phyloP scores from a whole-genome alignment of 495 filamentous ascomycete genomes.

The Penicillium lividum region DNA sequence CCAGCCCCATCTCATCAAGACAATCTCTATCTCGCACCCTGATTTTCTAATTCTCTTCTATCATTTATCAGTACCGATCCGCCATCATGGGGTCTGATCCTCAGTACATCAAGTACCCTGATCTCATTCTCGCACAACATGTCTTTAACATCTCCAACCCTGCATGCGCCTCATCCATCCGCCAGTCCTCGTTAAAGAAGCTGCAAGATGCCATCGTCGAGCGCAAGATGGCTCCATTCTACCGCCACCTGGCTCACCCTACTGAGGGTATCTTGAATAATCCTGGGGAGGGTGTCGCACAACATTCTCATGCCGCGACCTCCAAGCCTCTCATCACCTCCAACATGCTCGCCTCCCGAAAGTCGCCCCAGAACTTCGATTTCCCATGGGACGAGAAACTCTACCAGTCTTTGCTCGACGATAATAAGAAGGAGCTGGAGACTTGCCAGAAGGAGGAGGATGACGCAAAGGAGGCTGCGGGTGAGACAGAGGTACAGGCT shows the following conservation, averaged over 20 bases:
- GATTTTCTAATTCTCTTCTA: slow-evolving; percentile 13
- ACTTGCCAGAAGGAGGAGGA: slow-evolving; percentile 94
- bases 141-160: slow-evolving; percentile 97
- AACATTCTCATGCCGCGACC: slow-evolving; percentile 58
- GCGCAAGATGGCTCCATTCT: slow-evolving; percentile 95
- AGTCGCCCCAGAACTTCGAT: slow-evolving; percentile 59
- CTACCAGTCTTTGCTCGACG: slow-evolving; percentile 80
- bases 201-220: slow-evolving; percentile 91
- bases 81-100: slow-evolving; percentile 91
- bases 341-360: slow-evolving; percentile 71
- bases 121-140: slow-evolving; percentile 89
- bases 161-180: slow-evolving; percentile 63
- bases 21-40: slow-evolving; percentile 13
- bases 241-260: slow-evolving; percentile 92
- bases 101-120: slow-evolving; percentile 92
- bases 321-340: slow-evolving; percentile 53
- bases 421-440: slow-evolving; percentile 89
- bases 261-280: slow-evolving; percentile 85
- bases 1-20: slow-evolving; percentile 22
- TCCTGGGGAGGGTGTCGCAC: slow-evolving; percentile 67
- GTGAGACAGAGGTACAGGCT: slow-evolving; percentile 91
- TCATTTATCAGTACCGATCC: slow-evolving; percentile 17
- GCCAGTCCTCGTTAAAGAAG: slow-evolving; percentile 74
- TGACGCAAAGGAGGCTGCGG: slow-evolving; percentile 89
- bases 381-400: slow-evolving; percentile 88